phyloP scores from a whole-genome alignment of 768 basidiomycete species.

The Russula vinacea region DNA sequence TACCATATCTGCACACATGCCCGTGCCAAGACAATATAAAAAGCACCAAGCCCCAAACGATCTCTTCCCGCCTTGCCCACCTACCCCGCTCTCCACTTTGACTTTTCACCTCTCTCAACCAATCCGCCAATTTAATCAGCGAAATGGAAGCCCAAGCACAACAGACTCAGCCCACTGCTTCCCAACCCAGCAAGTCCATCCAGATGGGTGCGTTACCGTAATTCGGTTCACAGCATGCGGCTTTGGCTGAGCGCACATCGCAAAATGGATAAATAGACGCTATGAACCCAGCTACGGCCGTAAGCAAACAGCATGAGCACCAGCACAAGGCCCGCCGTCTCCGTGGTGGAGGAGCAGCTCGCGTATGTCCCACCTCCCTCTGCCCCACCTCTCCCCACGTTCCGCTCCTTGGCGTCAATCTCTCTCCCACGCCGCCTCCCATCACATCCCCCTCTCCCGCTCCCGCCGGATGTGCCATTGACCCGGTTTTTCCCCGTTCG shows the following conservation, averaged over 20 bases:
- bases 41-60: background rate
- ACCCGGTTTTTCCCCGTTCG: conserved; percentile 4
- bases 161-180: conserved; percentile 38
- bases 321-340: conserved; percentile 54
- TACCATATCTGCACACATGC: no score
- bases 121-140: background rate
- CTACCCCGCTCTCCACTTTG: no score
- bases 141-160: conserved; percentile 36
- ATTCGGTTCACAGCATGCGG: no score
- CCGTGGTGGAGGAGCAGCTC: conserved; percentile 65
- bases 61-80: background rate
- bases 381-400: background rate
- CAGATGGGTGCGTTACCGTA: conserved; percentile 64
- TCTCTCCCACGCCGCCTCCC: background rate
- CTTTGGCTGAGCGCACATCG: background rate
- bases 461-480: background rate
- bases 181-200: conserved; percentile 58
- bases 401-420: background rate
- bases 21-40: conserved; percentile 6
- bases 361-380: background rate
- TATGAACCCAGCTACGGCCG: conserved; percentile 45
- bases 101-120: background rate
- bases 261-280: conserved; percentile 40
- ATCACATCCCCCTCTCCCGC: background rate
- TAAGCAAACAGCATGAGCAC: conserved; percentile 36